Evolutionary conservation across 2,329 filamentous ascomycete genomes (phyloP).

Genomic region (Talaromyces sp.): DNA sequence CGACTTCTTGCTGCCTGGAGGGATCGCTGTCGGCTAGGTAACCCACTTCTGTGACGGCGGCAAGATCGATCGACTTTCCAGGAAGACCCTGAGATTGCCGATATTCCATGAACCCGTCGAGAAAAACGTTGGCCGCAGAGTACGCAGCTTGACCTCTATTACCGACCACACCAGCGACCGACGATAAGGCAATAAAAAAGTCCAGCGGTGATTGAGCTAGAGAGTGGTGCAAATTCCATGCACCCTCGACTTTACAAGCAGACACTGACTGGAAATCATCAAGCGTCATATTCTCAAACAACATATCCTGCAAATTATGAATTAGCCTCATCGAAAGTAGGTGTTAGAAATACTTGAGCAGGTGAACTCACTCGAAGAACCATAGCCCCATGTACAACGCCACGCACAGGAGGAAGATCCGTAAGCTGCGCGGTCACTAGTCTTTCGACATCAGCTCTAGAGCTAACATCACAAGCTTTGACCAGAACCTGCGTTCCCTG

Average conservation of each 20-base stretch:
- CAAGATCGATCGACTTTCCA: conserved; percentile 14
- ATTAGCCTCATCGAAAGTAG: background rate
- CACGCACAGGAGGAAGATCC: conserved; percentile 38
- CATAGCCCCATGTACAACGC: conserved; percentile 50
- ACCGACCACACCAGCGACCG: conserved; percentile 13
- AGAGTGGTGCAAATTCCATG: conserved; percentile 33
- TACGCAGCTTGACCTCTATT: conserved; percentile 18
- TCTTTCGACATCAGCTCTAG: conserved; percentile 31
- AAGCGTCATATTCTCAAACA: conserved; percentile 35
- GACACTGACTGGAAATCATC: conserved; percentile 28
- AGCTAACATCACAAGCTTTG: conserved; percentile 37
- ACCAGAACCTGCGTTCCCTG: conserved; percentile 25
- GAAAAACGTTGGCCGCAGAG: conserved; percentile 27
- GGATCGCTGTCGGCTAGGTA: conserved; percentile 15
- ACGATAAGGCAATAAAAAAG: conserved; percentile 17
- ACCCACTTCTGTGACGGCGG: conserved; percentile 12
- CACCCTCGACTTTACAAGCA: conserved; percentile 16
- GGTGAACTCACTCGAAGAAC: conserved; percentile 33
- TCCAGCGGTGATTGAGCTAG: conserved; percentile 22
- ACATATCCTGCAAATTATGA: conserved; percentile 25
- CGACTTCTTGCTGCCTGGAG: conserved; percentile 25
- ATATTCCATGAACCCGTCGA: conserved; percentile 37
- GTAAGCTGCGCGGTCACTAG: conserved; percentile 25
- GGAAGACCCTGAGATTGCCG: conserved; percentile 26
- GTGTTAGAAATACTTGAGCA: background rate